Base-by-base conservation (phyloP, 2,329 filamentous ascomycete genomes). In the Calonectria fujianensis region DNA sequence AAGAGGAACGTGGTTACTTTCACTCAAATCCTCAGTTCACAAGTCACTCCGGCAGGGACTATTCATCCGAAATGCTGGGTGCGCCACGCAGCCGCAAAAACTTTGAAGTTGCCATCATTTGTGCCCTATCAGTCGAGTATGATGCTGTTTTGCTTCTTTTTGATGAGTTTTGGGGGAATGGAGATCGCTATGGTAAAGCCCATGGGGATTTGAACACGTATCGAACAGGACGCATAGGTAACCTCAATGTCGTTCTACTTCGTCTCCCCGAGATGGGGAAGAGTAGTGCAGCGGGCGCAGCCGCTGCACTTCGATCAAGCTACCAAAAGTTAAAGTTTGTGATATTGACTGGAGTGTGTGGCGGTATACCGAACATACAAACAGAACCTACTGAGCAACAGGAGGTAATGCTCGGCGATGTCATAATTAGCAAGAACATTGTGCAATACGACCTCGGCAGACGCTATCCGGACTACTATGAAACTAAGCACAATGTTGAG, bases 261-360 rank as follows among this genome's bases (percentile, higher is more conserved):
- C 45, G 81, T 0, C 75, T 84, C 2, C 74, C 82, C 3, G 59
- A 57, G 4, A 84, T 83, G 69, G 84, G 84, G 9, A 85, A 80
- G 35, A 75, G 50, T 18, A 81, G 32, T 39, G 80, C 84, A 0
- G 80, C 84, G 0, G 66, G 66, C 4, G 75, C 82, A 0, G 76
- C 83, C 0, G 74, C 81, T 0, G 79, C 76, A 27, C 71, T 88
- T 16, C 80, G 81, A 0, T 77, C 74, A 1, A 88, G 85, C 57
- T 88, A 84, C 50, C 65, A 73, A 0, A 72, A 73, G 2, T 72
- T 89, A 5, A 81, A 78, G 29, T 75, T 88, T 0, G 83, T 75
- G 0, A 35, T 88, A 0, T 57, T 88, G 0, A 83, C 85, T 4
- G 87, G 87, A 0, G 81, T 88, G 3, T 88, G 86, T 57, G 87